phyloP scores from a whole-genome alignment of 495 filamentous ascomycete genomes.

The Achaetomiella virescens region DNA sequence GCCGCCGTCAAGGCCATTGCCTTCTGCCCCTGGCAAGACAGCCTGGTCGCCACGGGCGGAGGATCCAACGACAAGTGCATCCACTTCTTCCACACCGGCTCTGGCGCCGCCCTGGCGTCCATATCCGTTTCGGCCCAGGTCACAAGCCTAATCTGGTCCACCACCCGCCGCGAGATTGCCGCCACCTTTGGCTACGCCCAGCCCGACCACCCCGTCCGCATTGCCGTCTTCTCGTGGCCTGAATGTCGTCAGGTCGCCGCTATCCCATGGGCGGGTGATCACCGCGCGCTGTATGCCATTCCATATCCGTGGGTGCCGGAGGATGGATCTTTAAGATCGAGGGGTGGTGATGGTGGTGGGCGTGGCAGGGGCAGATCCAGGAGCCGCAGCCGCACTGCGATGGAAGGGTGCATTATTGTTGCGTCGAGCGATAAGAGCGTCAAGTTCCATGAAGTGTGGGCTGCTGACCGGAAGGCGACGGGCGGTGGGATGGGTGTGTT shows the following conservation, averaged over 20 bases:
- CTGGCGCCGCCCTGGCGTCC: conserved; percentile 78
- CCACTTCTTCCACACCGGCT: conserved; percentile 87
- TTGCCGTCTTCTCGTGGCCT: conserved; percentile 95
- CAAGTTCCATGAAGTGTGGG: conserved; percentile 96
- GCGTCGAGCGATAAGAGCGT: conserved; percentile 91
- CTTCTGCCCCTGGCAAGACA: conserved; percentile 91
- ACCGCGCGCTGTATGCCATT: conserved; percentile 71
- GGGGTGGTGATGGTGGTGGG: neutral
- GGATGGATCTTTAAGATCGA: conserved; percentile 9
- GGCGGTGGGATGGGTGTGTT: conserved; percentile 59
- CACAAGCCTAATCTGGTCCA: conserved; percentile 87
- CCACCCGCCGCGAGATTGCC: conserved; percentile 75
- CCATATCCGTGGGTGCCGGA: conserved; percentile 56
- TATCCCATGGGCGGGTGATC: conserved; percentile 82
- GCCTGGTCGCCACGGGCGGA: conserved; percentile 83
- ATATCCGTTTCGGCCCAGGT: conserved; percentile 93
- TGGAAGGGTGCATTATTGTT: conserved; percentile 90
- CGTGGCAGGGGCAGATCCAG: conserved; percentile 3
- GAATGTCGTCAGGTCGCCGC: conserved; percentile 81
- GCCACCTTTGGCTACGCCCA: conserved; percentile 96
- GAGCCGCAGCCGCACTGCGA: conserved; percentile 47
- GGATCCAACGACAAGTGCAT: conserved; percentile 92
- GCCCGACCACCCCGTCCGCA: conserved; percentile 83
- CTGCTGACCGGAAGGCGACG: conserved; percentile 52
- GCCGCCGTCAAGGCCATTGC: conserved; percentile 96